Evolutionary conservation across 2,329 filamentous ascomycete species (phyloP), one percentile per base, ranked within the genome.

Genomic region (Aspergillus sclerotialis): DNA sequence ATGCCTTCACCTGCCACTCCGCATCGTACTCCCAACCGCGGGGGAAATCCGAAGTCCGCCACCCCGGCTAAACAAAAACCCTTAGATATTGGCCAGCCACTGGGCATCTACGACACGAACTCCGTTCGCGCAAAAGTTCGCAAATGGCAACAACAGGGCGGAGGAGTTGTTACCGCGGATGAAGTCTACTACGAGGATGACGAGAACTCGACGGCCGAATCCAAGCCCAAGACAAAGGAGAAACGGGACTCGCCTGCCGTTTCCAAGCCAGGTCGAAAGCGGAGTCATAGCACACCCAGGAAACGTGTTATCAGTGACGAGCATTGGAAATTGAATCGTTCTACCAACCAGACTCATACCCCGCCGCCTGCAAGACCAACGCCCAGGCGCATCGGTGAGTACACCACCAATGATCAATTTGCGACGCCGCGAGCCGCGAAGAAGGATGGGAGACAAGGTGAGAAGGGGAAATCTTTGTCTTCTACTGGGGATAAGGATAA

Each of bases 271-370:
- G 58, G 55, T 27, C 61, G 58, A 38, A 58, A 61, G 31, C 51
- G 48, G 54, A 67, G 63, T 48, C 70, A 63, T 55, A 78, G 70
- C 32, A 77, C 85, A 29, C 90, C 90, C 11, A 88, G 86, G 64
- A 95, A 94, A 70, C 78, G 89, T 43, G 86, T 96, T 35, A 78
- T 95, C 41, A 95, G 89, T 57, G 90, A 96, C 64, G 83, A 84
- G 35, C 85, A 94, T 63, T 96, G 90, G 58, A 75, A 72, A 41
- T 72, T 69, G 39, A 73, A 70, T 40, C 71, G 68, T 38, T 70
- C 59, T 37, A 61, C 70, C 7, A 58, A 68, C 1, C 67, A 62
- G 34, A 48, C 52, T 12, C 65, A 62, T 39, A 48, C 54, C 12
- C 56, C 53, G 24, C 38, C 60, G 26, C 54, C 61, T 5, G 66